Conservation (phyloP, 2,329 filamentous ascomycete genomes). For the Trichophyton verrucosum region DNA sequence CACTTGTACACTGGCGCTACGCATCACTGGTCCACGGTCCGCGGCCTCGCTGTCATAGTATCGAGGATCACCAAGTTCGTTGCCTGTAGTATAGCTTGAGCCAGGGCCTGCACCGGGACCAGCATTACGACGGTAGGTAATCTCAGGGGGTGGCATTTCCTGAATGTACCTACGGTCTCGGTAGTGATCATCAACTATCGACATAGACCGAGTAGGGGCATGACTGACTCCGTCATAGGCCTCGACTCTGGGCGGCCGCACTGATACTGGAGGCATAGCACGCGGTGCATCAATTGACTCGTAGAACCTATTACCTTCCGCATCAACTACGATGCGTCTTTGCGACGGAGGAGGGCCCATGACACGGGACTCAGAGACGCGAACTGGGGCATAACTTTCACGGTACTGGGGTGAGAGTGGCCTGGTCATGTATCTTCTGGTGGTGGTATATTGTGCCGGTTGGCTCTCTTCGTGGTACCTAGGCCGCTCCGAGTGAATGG, state of each 20-base stretch:
- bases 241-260: conserved; percentile 22
- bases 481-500: conserved; percentile 23
- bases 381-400: conserved; percentile 30
- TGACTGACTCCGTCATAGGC: conserved; percentile 24
- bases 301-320: conserved; percentile 69
- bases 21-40: conserved; percentile 25
- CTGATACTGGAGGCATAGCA: conserved; percentile 21
- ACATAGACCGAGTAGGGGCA: conserved; percentile 28
- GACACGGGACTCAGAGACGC: conserved; percentile 32
- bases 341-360: conserved; percentile 46
- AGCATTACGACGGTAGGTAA: conserved; percentile 29
- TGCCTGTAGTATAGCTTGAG: background rate
- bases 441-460: conserved; percentile 17
- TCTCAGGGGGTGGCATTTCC: conserved; percentile 34
- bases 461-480: conserved; percentile 30
- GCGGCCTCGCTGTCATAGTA: conserved; percentile 23
- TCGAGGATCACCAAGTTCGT: conserved; percentile 10
- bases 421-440: conserved; percentile 23
- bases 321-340: conserved; percentile 64
- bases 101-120: conserved; percentile 23
- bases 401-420: conserved; percentile 24
- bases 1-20: conserved; percentile 31
- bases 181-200: conserved; percentile 32
- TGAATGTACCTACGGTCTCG: conserved; percentile 30
- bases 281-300: conserved; percentile 37